Evolutionary conservation across 2,329 filamentous ascomycete species (phyloP), one percentile per base, ranked within the genome.

Genomic region (Colletotrichum somersetense): DNA sequence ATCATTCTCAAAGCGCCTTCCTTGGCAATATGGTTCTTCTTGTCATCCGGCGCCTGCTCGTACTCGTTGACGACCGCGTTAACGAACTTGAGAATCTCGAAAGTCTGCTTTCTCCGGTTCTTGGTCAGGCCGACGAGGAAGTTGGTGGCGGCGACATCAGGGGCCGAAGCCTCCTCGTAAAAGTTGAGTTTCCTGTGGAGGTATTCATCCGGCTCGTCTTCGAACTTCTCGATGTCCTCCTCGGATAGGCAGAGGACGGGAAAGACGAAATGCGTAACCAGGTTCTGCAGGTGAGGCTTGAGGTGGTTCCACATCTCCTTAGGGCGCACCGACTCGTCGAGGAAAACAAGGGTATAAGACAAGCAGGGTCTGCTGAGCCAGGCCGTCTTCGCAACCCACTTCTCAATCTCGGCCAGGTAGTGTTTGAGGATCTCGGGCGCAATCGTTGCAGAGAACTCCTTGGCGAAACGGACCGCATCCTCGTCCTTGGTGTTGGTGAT

Each of bases 1-100:
- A 99, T 98, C 94, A 99, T 98, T 74, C 96, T 90, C 79, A 99
- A 83, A 59, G 96, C 96, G 78, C 96, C 96, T 82, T 99, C 96
- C 86, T 99, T 99, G 80, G 96, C 94, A 65, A 97, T 88, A 71
- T 97, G 94, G 81, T 96, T 94, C 88, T 98, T 98, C 85, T 96
- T 92, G 74, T 93, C 92, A 61, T 96, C 94, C 10, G 94, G 89
- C 0, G 93, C 92, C 76, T 87, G 83, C 80, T 98, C 96, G 81
- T 98, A 98, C 76, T 94, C 92, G 84, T 94, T 98, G 75, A 99
- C 96, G 72, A 99, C 91, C 62, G 92, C 91, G 81, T 99, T 99
- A 80, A 99, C 93, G 80, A 98, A 99, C 72, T 93, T 94, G 75
- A 99, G 89, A 63, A 99, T 94, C 73, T 94, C 93, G 77, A 97